Conservation (phyloP, 148 eudicot genomes). For the Chenopodium suecicum region DNA sequence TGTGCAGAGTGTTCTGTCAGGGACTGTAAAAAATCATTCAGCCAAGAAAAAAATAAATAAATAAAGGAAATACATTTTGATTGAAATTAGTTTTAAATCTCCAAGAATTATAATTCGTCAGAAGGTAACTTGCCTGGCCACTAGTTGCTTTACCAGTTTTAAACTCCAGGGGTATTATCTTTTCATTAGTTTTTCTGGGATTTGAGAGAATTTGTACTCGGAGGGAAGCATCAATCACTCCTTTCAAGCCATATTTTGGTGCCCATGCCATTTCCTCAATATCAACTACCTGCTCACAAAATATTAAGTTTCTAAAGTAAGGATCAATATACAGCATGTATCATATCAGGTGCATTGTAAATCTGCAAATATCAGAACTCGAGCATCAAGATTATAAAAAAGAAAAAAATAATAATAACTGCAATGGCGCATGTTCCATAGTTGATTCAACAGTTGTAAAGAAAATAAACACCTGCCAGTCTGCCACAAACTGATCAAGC, state of each 20-base stretch:
- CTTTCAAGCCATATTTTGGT: conserved; percentile 95
- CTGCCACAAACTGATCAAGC: conserved; percentile 5
- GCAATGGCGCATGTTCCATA: background rate
- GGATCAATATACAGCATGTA: background rate
- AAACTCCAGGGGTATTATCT: conserved; percentile 88
- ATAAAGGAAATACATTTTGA: background rate
- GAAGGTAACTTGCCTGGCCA: conserved; percentile 67
- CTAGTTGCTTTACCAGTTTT: conserved; percentile 93
- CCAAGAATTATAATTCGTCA: background rate
- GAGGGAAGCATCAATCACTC: conserved; percentile 94
- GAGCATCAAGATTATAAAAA: background rate
- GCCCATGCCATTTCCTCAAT: conserved; percentile 99
- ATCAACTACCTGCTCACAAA: conserved; percentile 68
- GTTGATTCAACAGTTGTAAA: background rate
- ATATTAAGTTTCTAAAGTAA: background rate
- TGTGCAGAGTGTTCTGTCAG: conserved; percentile 93
- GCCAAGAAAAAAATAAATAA: background rate
- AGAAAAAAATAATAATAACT: background rate
- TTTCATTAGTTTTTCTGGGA: conserved; percentile 40
- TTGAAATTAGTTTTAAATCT: background rate
- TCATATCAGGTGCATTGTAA: background rate
- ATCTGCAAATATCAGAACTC: background rate
- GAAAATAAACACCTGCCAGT: background rate
- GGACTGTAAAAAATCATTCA: conserved; percentile 49
- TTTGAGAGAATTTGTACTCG: conserved; percentile 47